Conservation (phyloP, 441 rosid genomes). For the Croton setiger region DNA sequence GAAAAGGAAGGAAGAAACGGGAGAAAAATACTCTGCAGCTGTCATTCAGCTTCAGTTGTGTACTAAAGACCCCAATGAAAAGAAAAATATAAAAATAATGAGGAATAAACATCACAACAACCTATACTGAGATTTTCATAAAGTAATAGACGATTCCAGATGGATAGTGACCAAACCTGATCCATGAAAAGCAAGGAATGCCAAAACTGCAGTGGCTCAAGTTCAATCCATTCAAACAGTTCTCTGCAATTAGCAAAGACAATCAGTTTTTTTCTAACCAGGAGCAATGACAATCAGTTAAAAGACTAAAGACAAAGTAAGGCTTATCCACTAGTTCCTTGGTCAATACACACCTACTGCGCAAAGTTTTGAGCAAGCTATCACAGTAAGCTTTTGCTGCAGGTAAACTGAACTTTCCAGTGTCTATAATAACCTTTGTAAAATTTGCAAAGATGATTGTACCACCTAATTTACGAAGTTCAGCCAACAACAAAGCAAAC, state of each 20-base stretch:
- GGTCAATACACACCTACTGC: conserved; percentile 54
- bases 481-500: conserved; percentile 88
- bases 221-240: conserved; percentile 84
- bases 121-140: not conserved
- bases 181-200: conserved; percentile 96
- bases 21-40: not conserved
- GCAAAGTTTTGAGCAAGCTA: conserved; percentile 81
- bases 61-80: not conserved
- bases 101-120: not conserved
- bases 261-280: too few species aligned
- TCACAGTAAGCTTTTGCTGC: conserved; percentile 88
- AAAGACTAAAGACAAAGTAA: conserved; percentile 15
- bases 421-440: conserved; percentile 84
- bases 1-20: not conserved
- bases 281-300: conserved; percentile 25
- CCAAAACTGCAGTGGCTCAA: conserved; percentile 85
- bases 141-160: not conserved
- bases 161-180: conserved; percentile 51
- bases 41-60: not conserved
- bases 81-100: not conserved
- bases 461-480: conserved; percentile 93
- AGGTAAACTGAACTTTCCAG: conserved; percentile 70
- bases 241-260: conserved; percentile 50
- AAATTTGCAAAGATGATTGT: conserved; percentile 86
- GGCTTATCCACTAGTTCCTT: conserved; percentile 13